Evolutionary conservation across 2,329 filamentous ascomycete species (phyloP).

Genomic region (Biscogniauxia mediterranea): DNA sequence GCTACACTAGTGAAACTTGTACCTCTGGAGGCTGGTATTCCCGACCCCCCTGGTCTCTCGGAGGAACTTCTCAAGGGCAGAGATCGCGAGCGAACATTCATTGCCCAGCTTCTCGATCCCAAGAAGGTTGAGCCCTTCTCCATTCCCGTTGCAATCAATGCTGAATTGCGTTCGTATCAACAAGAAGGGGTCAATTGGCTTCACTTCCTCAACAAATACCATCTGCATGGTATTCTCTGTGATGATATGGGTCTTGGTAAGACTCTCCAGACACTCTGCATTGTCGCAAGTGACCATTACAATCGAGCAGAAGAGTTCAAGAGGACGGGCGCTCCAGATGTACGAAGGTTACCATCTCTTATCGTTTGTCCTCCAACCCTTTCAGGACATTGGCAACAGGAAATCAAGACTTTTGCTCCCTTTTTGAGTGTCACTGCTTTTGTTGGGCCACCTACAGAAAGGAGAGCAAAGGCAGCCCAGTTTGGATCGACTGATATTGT

Average conservation of each 20-base stretch:
- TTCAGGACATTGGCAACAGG: conserved; percentile 98
- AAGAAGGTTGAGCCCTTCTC: conserved; percentile 95
- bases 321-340: conserved; percentile 76
- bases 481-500: conserved; percentile 85
- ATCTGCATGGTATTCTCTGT: conserved; percentile 95
- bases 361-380: conserved; percentile 96
- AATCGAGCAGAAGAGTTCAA: conserved; percentile 86
- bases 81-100: conserved; percentile 93
- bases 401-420: conserved; percentile 91
- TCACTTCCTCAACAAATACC: conserved; percentile 95
- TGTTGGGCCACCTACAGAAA: conserved; percentile 82
- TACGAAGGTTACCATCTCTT: conserved; percentile 78
- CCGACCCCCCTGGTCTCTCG: conserved; percentile 90
- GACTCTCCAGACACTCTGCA: conserved; percentile 94
- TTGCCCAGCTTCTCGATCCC: conserved; percentile 90
- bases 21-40: conserved; percentile 93
- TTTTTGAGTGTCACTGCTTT: conserved; percentile 90
- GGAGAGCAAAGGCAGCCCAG: conserved; percentile 65
- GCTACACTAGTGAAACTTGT: conserved; percentile 96
- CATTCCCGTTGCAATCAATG: conserved; percentile 96
- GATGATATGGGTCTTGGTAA: conserved; percentile 99
- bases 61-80: conserved; percentile 83
- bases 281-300: conserved; percentile 96
- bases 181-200: conserved; percentile 99
- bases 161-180: conserved; percentile 92